phyloP scores from a whole-genome alignment of 1,284 basidiomycete species.

The Leccinum fuscescens region DNA sequence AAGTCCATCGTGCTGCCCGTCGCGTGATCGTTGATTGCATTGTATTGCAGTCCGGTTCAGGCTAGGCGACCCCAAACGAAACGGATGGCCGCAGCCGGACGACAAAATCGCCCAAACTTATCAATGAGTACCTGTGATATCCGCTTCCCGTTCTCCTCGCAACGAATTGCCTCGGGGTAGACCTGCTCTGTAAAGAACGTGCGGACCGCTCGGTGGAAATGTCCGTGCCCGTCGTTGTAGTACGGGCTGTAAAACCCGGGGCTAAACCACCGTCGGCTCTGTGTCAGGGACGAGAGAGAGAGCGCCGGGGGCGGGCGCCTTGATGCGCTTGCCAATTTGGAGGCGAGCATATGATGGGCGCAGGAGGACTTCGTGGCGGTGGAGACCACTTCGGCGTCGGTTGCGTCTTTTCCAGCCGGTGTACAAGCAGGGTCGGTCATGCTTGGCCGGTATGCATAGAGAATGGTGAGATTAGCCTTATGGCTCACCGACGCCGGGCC shows the following conservation, averaged over 20 bases:
- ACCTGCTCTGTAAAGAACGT: too few relatives aligned
- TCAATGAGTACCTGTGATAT: too few relatives aligned
- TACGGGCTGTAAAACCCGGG: constrained; percentile 81
- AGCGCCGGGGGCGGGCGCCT: constrained; percentile 60
- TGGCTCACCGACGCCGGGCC: constrained; percentile 37
- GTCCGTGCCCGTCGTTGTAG: constrained; percentile 59
- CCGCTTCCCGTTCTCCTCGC: too few relatives aligned
- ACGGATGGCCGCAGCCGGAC: too few relatives aligned
- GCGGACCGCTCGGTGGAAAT: too few relatives aligned
- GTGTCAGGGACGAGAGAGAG: constrained; percentile 81
- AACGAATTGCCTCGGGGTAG: too few relatives aligned
- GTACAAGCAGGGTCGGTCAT: neutral
- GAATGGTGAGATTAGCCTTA: too few relatives aligned
- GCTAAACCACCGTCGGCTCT: constrained; percentile 75
- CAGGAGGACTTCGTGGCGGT: constrained; percentile 82
- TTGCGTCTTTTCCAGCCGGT: constrained; percentile 77
- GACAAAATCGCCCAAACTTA: too few relatives aligned
- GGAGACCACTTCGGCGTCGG: constrained; percentile 70
- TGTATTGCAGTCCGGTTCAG: too few relatives aligned
- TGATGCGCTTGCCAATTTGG: constrained; percentile 73
- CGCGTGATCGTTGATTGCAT: too few relatives aligned
- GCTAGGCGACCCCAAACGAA: too few relatives aligned
- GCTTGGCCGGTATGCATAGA: neutral
- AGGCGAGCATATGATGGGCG: constrained; percentile 80
- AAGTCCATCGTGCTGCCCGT: too few relatives aligned